phyloP scores from a whole-genome alignment of 2,329 filamentous ascomycete genomes.

The Blastomyces silverae region DNA sequence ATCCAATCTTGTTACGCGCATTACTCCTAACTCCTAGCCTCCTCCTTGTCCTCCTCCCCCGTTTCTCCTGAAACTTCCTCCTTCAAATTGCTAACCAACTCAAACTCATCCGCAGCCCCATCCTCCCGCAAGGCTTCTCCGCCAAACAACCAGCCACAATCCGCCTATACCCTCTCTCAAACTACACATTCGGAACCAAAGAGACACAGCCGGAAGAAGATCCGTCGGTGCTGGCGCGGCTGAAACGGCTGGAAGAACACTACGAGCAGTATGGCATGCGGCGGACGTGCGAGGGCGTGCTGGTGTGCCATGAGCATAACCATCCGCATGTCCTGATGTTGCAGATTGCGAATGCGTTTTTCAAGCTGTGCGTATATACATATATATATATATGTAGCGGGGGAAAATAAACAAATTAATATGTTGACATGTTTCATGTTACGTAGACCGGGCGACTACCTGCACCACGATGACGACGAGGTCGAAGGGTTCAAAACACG shows the following conservation, averaged over 20 bases:
- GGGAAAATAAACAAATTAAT: background rate
- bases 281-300: slow-evolving; percentile 89
- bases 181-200: slow-evolving; percentile 98
- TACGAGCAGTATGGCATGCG: slow-evolving; percentile 91
- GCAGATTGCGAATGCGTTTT: slow-evolving; percentile 98
- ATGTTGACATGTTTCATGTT: background rate
- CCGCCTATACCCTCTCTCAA: slow-evolving; percentile 86
- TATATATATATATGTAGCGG: background rate
- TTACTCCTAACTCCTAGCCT: background rate
- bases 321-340: slow-evolving; percentile 98
- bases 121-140: slow-evolving; percentile 75
- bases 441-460: slow-evolving; percentile 79
- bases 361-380: slow-evolving; percentile 63
- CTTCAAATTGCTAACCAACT: slow-evolving; percentile 12
- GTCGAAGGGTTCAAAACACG: slow-evolving; percentile 89
- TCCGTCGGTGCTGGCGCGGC: slow-evolving; percentile 82
- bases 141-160: slow-evolving; percentile 84
- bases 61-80: background rate
- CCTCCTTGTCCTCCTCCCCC: background rate
- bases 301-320: slow-evolving; percentile 98
- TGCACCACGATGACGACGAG: slow-evolving; percentile 79
- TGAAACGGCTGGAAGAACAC: slow-evolving; percentile 94
- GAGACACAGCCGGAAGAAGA: slow-evolving; percentile 98
- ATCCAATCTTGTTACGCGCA: background rate
- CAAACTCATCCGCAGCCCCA: slow-evolving; percentile 48